Conservation (phyloP, 2,329 filamentous ascomycete species). For the Cladobotryum protrusum region DNA sequence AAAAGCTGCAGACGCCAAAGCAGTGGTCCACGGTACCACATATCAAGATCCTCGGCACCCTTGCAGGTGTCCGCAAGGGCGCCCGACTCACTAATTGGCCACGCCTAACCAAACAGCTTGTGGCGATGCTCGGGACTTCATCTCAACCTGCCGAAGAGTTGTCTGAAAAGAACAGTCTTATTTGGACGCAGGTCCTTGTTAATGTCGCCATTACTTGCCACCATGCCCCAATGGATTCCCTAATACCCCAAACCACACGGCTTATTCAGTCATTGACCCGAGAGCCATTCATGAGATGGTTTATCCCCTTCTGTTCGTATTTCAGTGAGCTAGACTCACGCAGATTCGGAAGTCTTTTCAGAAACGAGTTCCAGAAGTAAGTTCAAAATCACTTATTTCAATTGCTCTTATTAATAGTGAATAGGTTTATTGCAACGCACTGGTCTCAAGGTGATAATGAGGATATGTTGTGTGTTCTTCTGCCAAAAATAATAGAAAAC, state of each 20-base stretch:
- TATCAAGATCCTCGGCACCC: conserved; percentile 57
- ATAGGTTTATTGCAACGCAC: conserved; percentile 65
- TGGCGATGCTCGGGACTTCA: conserved; percentile 44
- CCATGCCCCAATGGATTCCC: conserved; percentile 69
- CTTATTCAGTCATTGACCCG: conserved; percentile 60
- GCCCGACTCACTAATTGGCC: conserved; percentile 68
- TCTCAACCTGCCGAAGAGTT: conserved; percentile 28
- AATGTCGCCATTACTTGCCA: conserved; percentile 63
- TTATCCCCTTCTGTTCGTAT: conserved; percentile 79
- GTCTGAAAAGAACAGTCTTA: conserved; percentile 25
- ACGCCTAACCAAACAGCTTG: conserved; percentile 50
- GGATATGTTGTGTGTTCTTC: conserved; percentile 60
- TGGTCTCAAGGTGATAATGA: conserved; percentile 64
- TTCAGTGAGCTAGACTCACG: conserved; percentile 67
- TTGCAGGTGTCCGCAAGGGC: conserved; percentile 77
- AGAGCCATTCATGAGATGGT: conserved; percentile 62
- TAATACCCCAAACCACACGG: conserved; percentile 63
- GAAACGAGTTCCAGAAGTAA: conserved; percentile 75
- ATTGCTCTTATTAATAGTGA: too few relatives aligned
- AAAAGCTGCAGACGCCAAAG: conserved; percentile 29
- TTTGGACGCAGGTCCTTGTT: conserved; percentile 55
- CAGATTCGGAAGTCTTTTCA: conserved; percentile 71
- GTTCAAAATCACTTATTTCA: conserved; percentile 19
- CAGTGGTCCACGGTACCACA: conserved; percentile 40
- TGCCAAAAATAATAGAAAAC: conserved; percentile 58